Evolutionary conservation across 2,329 filamentous ascomycete species (phyloP).

Genomic region (Pseudocercospora fijiensis): DNA sequence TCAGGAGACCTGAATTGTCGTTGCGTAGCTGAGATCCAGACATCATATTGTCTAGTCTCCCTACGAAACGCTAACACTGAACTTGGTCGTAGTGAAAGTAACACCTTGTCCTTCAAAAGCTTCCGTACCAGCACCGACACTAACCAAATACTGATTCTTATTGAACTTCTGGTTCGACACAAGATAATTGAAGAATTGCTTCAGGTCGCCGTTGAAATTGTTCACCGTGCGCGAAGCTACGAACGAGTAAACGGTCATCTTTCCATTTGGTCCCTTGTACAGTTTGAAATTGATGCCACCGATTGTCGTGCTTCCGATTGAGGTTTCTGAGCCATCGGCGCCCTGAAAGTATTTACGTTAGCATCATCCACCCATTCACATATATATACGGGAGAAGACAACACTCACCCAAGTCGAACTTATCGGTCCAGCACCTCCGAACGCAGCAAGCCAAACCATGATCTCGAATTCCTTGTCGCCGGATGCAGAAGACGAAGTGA

Average conservation of each 20-base stretch:
- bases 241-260: slow-evolving; percentile 62
- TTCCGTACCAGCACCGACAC: slow-evolving; percentile 34
- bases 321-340: slow-evolving; percentile 25
- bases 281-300: slow-evolving; percentile 58
- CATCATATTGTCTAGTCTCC: neutral
- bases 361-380: neutral
- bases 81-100: slow-evolving; percentile 23
- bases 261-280: slow-evolving; percentile 60
- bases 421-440: slow-evolving; percentile 60
- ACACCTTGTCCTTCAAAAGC: slow-evolving; percentile 26
- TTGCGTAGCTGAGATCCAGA: neutral
- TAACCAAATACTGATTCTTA: slow-evolving; percentile 54
- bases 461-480: slow-evolving; percentile 58
- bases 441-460: slow-evolving; percentile 64
- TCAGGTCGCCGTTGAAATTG: slow-evolving; percentile 58
- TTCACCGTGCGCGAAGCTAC: slow-evolving; percentile 50
- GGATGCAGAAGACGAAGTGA: slow-evolving; percentile 53
- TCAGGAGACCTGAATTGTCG: no score
- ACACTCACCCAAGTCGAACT: slow-evolving; percentile 44
- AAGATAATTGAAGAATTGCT: slow-evolving; percentile 59
- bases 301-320: slow-evolving; percentile 56
- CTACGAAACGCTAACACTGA: slow-evolving; percentile 17
- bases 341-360: slow-evolving; percentile 33
- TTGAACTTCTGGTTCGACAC: slow-evolving; percentile 48
- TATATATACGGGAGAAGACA: neutral